Percentiles rank a stretch among this genome's conserved stretches.
phyloP scores from a whole-genome alignment of 1,284 basidiomycete genomes.

The Boletus semigastroideus region DNA sequence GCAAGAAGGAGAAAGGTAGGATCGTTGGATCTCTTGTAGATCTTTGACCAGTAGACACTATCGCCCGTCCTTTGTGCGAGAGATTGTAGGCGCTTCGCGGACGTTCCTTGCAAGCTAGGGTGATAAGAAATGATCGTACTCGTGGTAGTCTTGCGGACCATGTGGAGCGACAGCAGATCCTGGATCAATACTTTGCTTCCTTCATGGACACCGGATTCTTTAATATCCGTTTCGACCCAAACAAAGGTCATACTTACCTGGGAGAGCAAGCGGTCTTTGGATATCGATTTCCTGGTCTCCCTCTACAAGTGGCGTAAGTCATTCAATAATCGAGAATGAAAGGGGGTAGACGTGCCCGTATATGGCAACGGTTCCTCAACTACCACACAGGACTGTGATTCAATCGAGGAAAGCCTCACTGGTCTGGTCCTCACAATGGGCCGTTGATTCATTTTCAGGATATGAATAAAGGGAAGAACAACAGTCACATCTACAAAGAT shows the following conservation, averaged over 20 bases:
- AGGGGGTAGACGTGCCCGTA: conserved; percentile 10
- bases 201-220: conserved; percentile 4
- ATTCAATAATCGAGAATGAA: background rate
- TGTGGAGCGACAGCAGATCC: conserved; percentile 41
- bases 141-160: conserved; percentile 36
- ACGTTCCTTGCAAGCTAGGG: conserved; percentile 31
- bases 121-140: conserved; percentile 46
- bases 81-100: conserved; percentile 33
- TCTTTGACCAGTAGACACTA: conserved; percentile 54
- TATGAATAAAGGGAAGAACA: conserved; percentile 46
- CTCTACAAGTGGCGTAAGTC: conserved; percentile 6
- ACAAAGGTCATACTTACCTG: conserved; percentile 6
- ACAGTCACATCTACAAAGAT: conserved; percentile 45
- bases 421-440: conserved; percentile 13
- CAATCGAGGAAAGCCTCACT: conserved; percentile 1
- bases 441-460: conserved; percentile 24
- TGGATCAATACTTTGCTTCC: conserved; percentile 28
- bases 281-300: conserved; percentile 45
- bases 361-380: conserved; percentile 7
- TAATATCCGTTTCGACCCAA: background rate
- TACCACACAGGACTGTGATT: background rate
- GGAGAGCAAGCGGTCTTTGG: conserved; percentile 44
- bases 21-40: conserved; percentile 45
- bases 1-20: conserved; percentile 54
- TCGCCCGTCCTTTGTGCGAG: conserved; percentile 34